A percentile compares a stretch with the other conserved stretches of the same genome.
phyloP scores from a whole-genome alignment of 75 land plant genomes.

The Picea glauca region DNA sequence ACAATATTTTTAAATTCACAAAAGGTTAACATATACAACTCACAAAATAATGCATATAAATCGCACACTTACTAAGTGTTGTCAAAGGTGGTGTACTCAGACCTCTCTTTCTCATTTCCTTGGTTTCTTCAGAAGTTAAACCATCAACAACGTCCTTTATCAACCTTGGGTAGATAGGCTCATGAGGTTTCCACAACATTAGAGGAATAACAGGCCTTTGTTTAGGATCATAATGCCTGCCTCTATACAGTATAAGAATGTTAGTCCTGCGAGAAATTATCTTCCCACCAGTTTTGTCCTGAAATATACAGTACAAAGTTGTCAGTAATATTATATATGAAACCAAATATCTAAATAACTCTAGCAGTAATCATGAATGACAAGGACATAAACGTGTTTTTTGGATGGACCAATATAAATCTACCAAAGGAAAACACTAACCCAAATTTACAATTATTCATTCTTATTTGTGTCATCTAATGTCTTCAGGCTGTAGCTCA shows the following conservation, averaged over 20 bases:
- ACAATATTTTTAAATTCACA: neutral
- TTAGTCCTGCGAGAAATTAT: constrained; percentile 58
- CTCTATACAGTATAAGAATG: constrained; percentile 61
- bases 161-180: constrained; percentile 77
- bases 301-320: constrained; percentile 7
- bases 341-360: too few relatives aligned
- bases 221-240: constrained; percentile 71
- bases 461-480: too few relatives aligned
- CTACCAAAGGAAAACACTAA: neutral
- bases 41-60: neutral
- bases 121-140: constrained; percentile 64
- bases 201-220: constrained; percentile 64
- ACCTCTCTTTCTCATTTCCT: constrained; percentile 68
- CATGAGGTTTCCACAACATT: constrained; percentile 84
- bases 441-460: too few relatives aligned
- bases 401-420: neutral
- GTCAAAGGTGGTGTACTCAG: constrained; percentile 47
- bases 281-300: constrained; percentile 93
- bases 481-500: too few relatives aligned
- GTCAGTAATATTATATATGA: neutral
- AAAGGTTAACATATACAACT: neutral
- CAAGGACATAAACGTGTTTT: neutral
- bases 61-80: constrained; percentile 54
- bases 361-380: neutral
- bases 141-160: constrained; percentile 67